phyloP scores from a whole-genome alignment of 1,284 basidiomycete genomes.

The Cutaneotrichosporon cavernicola region DNA sequence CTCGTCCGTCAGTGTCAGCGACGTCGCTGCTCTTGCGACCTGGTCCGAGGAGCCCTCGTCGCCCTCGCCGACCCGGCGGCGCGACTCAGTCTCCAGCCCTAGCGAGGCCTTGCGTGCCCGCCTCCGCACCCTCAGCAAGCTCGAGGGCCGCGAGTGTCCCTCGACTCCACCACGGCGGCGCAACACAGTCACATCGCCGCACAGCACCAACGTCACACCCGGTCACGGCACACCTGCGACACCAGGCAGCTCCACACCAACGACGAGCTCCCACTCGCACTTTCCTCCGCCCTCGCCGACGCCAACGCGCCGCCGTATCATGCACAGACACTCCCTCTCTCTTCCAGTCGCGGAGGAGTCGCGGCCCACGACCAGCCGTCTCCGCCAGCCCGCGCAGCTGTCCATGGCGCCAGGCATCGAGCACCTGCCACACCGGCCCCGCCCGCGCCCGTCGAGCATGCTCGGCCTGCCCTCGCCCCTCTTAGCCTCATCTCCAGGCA shows the following conservation, averaged over 20 bases:
- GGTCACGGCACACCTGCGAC: constrained; percentile 16
- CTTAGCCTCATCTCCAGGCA: constrained; percentile 16
- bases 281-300: constrained; percentile 20
- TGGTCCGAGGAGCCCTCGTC: constrained; percentile 20
- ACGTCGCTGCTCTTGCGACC: constrained; percentile 21
- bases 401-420: constrained; percentile 11
- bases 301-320: constrained; percentile 15
- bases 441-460: constrained; percentile 15
- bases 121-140: constrained; percentile 17
- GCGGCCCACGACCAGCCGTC: constrained; percentile 17
- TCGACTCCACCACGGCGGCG: not conserved
- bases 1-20: constrained; percentile 20
- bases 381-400: constrained; percentile 22
- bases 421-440: constrained; percentile 7
- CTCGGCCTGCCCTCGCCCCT: constrained; percentile 12
- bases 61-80: not conserved
- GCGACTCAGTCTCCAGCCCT: constrained; percentile 12
- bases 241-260: constrained; percentile 22
- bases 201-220: constrained; percentile 16
- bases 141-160: constrained; percentile 10
- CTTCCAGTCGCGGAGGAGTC: constrained; percentile 9
- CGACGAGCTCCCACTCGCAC: constrained; percentile 10
- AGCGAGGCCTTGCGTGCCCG: constrained; percentile 20
- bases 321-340: constrained; percentile 11
- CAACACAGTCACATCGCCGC: constrained; percentile 15